phyloP scores from a whole-genome alignment of 768 basidiomycete species.

The Candolleomyces aberdarensis region DNA sequence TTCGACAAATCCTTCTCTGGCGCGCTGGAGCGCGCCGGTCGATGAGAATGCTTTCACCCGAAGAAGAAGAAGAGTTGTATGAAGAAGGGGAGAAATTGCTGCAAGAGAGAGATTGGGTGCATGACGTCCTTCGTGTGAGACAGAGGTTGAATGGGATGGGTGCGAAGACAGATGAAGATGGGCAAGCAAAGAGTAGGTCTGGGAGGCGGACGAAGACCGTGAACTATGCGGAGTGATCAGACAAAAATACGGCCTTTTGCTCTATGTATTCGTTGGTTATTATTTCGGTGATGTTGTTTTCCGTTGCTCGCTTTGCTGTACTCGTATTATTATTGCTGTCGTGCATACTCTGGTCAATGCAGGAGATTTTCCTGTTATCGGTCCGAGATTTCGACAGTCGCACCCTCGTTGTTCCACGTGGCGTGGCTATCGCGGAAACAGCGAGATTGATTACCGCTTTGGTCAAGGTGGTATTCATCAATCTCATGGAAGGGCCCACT shows the following conservation, averaged over 20 bases:
- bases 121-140: slow-evolving; percentile 52
- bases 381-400: not conserved
- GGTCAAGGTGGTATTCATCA: not conserved
- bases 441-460: not conserved
- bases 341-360: no score
- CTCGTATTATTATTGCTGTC: no score
- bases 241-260: not conserved
- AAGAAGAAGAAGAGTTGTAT: slow-evolving; percentile 57
- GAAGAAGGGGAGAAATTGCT: slow-evolving; percentile 44
- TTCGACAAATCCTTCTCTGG: slow-evolving; percentile 75
- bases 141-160: slow-evolving; percentile 19
- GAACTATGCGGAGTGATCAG: not conserved
- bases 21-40: slow-evolving; percentile 56
- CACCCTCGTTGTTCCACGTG: not conserved
- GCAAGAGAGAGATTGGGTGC: slow-evolving; percentile 66
- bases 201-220: not conserved
- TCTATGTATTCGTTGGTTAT: not conserved
- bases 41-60: slow-evolving; percentile 41
- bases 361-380: no score
- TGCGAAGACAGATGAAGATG: slow-evolving; percentile 10
- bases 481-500: no score
- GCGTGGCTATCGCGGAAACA: no score
- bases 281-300: no score
- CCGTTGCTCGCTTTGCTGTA: no score
- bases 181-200: slow-evolving; percentile 6